Evolutionary conservation across 257 asterid genomes (phyloP), one percentile per base, ranked within the genome.

Genomic region (Solanum tarapatanum): DNA sequence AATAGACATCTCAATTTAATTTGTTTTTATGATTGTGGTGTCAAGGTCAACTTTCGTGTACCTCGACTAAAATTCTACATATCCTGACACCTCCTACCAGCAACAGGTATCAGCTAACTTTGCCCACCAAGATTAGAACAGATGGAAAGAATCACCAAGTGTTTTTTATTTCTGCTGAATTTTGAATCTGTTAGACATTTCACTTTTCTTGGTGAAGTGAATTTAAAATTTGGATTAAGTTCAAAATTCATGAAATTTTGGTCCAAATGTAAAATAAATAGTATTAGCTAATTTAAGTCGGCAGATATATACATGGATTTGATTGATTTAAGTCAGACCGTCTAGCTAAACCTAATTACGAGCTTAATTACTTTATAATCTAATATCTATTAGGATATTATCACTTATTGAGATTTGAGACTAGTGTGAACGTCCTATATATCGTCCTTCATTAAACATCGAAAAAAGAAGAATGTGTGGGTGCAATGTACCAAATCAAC

Each of bases 401-500:
- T 19, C 24, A 58, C 66, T 58, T 19, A 7, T 3, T 28, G 3
- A 30, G 43, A 32, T 37, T 37, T 28, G n/a, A 30, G 43, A 32
- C 79, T 37, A 32, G 43, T 16, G 79, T 7, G 14, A 32, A 72
- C 26, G 26, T 33, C 73, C 33, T 60, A 21, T 4, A 4, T n/a
- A 64, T 64, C 32, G 70, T 62, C 70, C 16, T n/a, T n/a, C 16
- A 9, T 62, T 11, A 62, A 75, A 75, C 83, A 11, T 36, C 12
- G 37, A 41, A 77, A 41, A 68, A 77, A 24, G 36, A 24, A 24
- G 62, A 77, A 77, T 39, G 36, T 77, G 84, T 79, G 51, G 39
- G n/a, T 79, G 84, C 39, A 43, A 79, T 43, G 66, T 45, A 79
- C 84, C 84, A 79, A 43, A 79, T 26, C 84, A 43, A 79, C 16